These are phyloP conservation scores for Candolleomyces eurysporus DNA, from an alignment of 768 basidiomycete species.

Conservation along the genomic window DNA sequence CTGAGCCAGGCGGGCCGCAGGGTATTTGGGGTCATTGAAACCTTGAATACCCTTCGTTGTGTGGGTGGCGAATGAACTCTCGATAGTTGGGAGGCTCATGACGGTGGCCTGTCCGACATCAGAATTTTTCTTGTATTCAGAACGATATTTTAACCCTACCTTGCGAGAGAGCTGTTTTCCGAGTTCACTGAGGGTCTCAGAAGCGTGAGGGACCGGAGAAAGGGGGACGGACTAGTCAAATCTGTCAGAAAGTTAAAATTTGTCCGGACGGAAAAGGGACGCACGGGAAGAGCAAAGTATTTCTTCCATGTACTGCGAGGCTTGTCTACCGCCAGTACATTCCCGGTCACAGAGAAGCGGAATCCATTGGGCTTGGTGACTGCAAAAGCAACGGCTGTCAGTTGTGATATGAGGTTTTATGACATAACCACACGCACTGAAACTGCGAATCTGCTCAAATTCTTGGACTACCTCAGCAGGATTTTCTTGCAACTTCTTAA, in stretches of 20 bases:
- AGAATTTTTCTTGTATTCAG: not conserved
- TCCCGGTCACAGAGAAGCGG: slow-evolving; percentile 89
- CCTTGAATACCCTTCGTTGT: slow-evolving; percentile 77
- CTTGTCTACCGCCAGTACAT: slow-evolving; percentile 64
- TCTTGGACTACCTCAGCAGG: slow-evolving; percentile 72
- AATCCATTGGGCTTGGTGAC: slow-evolving; percentile 82
- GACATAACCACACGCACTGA: slow-evolving; percentile 45
- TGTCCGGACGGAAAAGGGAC: slow-evolving; percentile 13
- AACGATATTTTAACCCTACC: slow-evolving; percentile 35
- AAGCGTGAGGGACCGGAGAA: slow-evolving; percentile 62
- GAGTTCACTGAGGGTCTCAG: slow-evolving; percentile 67
- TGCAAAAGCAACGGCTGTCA: slow-evolving; percentile 25
- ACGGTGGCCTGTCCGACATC: slow-evolving; percentile 63
- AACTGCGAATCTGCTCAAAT: slow-evolving; percentile 70
- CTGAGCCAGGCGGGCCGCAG: slow-evolving; percentile 79
- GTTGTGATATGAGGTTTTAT: not conserved
- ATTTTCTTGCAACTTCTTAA: slow-evolving; percentile 64
- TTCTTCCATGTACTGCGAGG: slow-evolving; percentile 76
- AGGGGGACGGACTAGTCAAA: slow-evolving; percentile 48
- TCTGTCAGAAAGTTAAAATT: slow-evolving; percentile 3
- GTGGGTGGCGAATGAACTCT: slow-evolving; percentile 84
- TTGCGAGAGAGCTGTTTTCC: slow-evolving; percentile 73
- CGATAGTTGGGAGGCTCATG: slow-evolving; percentile 89
- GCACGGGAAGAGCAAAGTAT: slow-evolving; percentile 69
- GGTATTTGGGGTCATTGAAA: slow-evolving; percentile 78